These are phyloP conservation scores for Leccinum subgranulosum DNA, from an alignment of 768 basidiomycete genomes.

Conservation along the genomic window DNA sequence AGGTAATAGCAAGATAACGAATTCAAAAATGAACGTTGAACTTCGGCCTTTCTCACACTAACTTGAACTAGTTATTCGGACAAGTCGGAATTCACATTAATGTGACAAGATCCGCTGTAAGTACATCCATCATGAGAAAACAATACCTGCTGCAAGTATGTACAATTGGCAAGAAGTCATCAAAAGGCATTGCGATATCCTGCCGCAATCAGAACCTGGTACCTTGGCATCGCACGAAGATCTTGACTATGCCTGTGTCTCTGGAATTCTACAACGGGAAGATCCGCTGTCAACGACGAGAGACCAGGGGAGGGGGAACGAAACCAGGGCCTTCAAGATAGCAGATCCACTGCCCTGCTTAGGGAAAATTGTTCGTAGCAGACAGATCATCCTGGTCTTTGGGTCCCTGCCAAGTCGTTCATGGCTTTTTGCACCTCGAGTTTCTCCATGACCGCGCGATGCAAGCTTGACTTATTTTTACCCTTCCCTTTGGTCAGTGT, in stretches of 20 bases:
- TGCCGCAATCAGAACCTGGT: background rate
- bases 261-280: background rate
- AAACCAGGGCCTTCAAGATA: background rate
- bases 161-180: background rate
- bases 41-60: background rate
- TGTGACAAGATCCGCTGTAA: background rate
- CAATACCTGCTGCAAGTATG: background rate
- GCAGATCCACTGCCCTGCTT: background rate
- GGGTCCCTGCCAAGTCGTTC: slow-evolving; percentile 40
- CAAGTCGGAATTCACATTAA: background rate
- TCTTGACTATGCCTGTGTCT: background rate
- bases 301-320: background rate
- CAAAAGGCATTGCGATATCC: background rate
- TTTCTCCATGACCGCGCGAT: slow-evolving; percentile 70
- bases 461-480: slow-evolving; percentile 60
- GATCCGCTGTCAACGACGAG: background rate
- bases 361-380: background rate
- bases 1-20: background rate
- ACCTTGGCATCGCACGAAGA: background rate
- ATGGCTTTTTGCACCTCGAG: slow-evolving; percentile 73
- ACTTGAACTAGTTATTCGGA: background rate
- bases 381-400: slow-evolving; percentile 14
- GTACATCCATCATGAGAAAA: background rate
- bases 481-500: slow-evolving; percentile 27
- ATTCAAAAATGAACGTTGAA: background rate